Evolutionary conservation across 2,329 filamentous ascomycete species (phyloP), one percentile per base, ranked within the genome.

Genomic region (Pseudocercospora pini-densiflorae): DNA sequence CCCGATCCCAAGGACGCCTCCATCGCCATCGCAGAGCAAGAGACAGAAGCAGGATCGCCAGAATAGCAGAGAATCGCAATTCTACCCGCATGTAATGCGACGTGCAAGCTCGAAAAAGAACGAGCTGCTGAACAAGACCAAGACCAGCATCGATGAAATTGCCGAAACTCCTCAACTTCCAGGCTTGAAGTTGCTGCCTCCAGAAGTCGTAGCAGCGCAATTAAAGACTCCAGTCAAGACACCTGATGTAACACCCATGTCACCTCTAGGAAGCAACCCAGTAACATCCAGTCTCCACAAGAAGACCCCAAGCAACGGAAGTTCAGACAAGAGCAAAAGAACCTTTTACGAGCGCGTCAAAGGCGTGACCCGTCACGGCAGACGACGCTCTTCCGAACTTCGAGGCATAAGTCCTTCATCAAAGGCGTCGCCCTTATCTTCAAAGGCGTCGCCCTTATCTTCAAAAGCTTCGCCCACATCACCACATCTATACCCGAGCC

Each of bases 81-180:
- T 71, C 67, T 74, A 73, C 45, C 65, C 71, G 8, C 71, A 72
- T 24, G 40, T 73, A 31, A 69, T 71, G 31, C 65, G 65, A 43
- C 71, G 71, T 9, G 68, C 67, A 23, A 67, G 59, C 59, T 68
- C 69, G 23, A 65, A 67, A 23, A 47, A 63, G 23, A 68, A 68
- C 29, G 57, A 58, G n/a, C 47, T 21, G 29, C 47, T 21, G 29
- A 67, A 63, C 62, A 62, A 64, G 36, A 57, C 60, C 23, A 64
- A 54, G 23, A 8, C 51, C 10, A 70, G 47, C 29, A 43, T 31
- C 16, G 36, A 49, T 9, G 43, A 59, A 43, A 31, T 55, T 31
- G 47, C 23, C 27, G n/a, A n/a, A 19, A 58, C 55, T 19, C 3
- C 49, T 21, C 51, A 43, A 27, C 47, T 40, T 53, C 67, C 67